Percentiles rank a stretch among this genome's conserved stretches.
phyloP scores from a whole-genome alignment of 306 rosid genomes.

The Luffa acutangula region DNA sequence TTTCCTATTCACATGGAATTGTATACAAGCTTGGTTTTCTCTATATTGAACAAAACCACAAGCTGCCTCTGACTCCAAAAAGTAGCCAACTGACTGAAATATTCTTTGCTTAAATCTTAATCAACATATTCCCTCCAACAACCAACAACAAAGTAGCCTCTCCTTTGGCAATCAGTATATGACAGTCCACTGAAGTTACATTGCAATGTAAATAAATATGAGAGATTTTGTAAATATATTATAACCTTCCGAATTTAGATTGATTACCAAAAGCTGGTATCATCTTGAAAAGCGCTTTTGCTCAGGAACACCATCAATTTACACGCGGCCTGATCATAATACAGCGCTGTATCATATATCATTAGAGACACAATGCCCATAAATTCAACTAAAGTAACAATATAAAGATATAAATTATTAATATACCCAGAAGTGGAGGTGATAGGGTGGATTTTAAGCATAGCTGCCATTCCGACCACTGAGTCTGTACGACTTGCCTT shows the following conservation, averaged over 20 bases:
- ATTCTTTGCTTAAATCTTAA: background rate
- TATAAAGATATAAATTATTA: background rate
- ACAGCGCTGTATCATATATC: background rate
- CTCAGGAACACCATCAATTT: background rate
- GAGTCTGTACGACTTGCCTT: conserved; percentile 54
- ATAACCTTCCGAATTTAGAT: background rate
- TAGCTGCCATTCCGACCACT: conserved; percentile 67
- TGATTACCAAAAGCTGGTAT: background rate
- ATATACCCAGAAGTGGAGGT: background rate
- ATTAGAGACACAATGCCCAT: background rate
- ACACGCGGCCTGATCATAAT: background rate
- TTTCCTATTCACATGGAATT: background rate
- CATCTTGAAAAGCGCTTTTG: background rate
- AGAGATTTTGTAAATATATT: background rate
- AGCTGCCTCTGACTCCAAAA: background rate
- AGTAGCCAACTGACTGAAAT: background rate
- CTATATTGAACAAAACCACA: background rate
- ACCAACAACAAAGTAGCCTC: background rate
- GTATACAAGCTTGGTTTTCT: background rate
- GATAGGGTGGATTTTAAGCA: conserved; percentile 20
- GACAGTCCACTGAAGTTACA: background rate
- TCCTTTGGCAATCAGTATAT: background rate
- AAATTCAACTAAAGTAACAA: background rate
- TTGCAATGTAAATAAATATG: background rate
- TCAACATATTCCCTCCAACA: background rate